These are phyloP conservation scores for Quercus wislizeni DNA, from an alignment of 306 rosid species.

Conservation along the genomic window DNA sequence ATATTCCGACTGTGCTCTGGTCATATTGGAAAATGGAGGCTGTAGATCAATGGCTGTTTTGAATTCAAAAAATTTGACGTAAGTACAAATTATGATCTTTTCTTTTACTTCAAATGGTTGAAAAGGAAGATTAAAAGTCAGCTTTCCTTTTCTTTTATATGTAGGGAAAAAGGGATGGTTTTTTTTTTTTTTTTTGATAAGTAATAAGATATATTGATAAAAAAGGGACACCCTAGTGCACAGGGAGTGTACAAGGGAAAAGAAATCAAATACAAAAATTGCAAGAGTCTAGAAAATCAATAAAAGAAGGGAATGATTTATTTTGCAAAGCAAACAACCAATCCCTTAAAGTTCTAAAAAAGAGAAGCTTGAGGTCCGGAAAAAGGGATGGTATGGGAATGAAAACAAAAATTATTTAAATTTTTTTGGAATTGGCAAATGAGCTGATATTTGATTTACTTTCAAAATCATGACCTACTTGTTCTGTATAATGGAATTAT, in stretches of 20 bases:
- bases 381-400: not conserved
- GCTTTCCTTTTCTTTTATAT: not conserved
- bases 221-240: too few species aligned
- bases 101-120: not conserved
- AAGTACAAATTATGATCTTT: slow-evolving; percentile 23
- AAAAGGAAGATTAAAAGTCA: not conserved
- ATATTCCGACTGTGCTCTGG: slow-evolving; percentile 91
- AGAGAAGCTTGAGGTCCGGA: too few species aligned
- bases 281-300: too few species aligned
- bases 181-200: too few species aligned
- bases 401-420: not conserved
- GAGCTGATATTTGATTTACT: not conserved
- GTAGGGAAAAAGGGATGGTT: not conserved
- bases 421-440: not conserved
- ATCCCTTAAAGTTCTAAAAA: too few species aligned
- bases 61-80: slow-evolving; percentile 86
- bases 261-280: too few species aligned
- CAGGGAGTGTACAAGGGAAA: too few species aligned
- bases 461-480: not conserved
- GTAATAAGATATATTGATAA: too few species aligned
- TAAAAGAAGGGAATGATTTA: too few species aligned
- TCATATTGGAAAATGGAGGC: slow-evolving; percentile 94
- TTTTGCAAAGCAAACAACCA: too few species aligned
- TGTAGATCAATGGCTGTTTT: slow-evolving; percentile 80
- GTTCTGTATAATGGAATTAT: not conserved